Conservation (phyloP, 192 early-diverging fungal species). For the Coemansia sp. region DNA sequence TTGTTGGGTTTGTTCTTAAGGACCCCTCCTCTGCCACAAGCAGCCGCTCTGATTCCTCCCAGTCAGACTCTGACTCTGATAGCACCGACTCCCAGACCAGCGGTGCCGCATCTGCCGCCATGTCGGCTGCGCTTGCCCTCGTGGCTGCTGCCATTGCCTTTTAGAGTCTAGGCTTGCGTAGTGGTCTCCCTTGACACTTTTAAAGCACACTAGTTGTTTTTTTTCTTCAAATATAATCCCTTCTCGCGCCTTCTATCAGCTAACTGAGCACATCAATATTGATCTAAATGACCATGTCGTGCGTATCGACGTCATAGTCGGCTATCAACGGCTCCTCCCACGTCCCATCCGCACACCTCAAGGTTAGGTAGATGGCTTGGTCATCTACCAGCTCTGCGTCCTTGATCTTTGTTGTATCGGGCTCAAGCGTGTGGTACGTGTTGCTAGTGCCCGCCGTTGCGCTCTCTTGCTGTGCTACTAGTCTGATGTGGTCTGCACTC, state of each 20-base stretch:
- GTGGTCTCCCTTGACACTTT: not conserved
- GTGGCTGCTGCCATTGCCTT: slow-evolving; percentile 17
- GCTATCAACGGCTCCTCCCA: slow-evolving; percentile 38
- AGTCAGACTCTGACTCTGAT: not conserved
- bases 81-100: not conserved
- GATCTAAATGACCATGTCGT: slow-evolving; percentile 21
- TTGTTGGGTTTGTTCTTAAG: slow-evolving; percentile 38
- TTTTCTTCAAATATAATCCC: not conserved
- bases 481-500: slow-evolving; percentile 6
- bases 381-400: slow-evolving; percentile 22
- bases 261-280: not conserved
- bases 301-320: slow-evolving; percentile 31
- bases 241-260: not conserved
- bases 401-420: slow-evolving; percentile 13
- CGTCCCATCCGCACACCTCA: slow-evolving; percentile 17
- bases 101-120: slow-evolving; percentile 9
- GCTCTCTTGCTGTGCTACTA: slow-evolving; percentile 12
- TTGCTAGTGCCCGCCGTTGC: not conserved
- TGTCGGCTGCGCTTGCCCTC: slow-evolving; percentile 15
- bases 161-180: not conserved
- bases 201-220: not conserved
- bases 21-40: slow-evolving; percentile 8
- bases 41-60: not conserved
- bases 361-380: slow-evolving; percentile 26
- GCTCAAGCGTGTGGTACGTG: slow-evolving; percentile 8